These are phyloP conservation scores for Ceratocystis lukuohia DNA, from an alignment of 2,329 filamentous ascomycete genomes.

Conservation along the genomic window DNA sequence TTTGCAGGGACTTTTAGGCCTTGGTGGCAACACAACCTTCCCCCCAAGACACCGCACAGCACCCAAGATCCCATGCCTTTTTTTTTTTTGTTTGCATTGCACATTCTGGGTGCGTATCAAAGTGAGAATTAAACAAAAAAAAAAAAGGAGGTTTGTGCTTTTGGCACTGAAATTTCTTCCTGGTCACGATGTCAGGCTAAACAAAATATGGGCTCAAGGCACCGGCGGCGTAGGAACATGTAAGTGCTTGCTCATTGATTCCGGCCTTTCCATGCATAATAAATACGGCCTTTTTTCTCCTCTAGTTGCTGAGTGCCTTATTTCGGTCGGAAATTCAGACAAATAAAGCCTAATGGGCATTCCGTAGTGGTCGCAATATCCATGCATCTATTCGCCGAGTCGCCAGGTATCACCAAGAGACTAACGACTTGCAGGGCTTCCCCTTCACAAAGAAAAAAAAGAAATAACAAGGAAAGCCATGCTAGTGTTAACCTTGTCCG, in stretches of 20 bases:
- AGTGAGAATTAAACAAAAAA: neutral
- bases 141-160: neutral
- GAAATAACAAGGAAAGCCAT: too few relatives aligned
- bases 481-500: neutral
- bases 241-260: neutral
- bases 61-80: neutral
- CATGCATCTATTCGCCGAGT: too few relatives aligned
- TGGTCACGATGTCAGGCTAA: neutral
- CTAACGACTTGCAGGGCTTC: neutral
- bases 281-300: too few relatives aligned
- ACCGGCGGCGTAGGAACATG: neutral
- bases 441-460: neutral
- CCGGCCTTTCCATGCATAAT: neutral
- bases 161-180: neutral
- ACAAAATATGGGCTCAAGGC: neutral
- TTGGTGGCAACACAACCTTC: neutral
- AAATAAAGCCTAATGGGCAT: too few relatives aligned
- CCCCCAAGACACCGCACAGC: neutral
- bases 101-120: neutral
- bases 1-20: conserved; percentile 3
- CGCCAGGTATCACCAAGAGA: neutral
- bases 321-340: too few relatives aligned
- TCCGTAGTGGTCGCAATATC: too few relatives aligned
- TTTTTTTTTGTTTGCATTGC: neutral
- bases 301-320: too few relatives aligned